Evolutionary conservation across 164 flowering plant species (phyloP), one percentile per base, ranked within the genome.

Genomic region (Macadamia tetraphylla): DNA sequence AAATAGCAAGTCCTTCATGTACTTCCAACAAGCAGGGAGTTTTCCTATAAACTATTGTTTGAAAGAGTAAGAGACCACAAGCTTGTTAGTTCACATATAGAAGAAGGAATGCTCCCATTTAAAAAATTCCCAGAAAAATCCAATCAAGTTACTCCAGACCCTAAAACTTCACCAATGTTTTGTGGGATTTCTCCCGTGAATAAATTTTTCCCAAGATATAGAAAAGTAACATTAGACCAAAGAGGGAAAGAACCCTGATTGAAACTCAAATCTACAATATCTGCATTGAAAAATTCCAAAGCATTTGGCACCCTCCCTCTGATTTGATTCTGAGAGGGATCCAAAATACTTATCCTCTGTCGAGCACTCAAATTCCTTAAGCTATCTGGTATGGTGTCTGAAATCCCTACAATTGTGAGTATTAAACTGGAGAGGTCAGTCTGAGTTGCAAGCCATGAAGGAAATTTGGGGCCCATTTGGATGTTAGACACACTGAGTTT

Each of bases 331-430:
- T 58, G 31, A 18, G 73, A 58, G 0, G 64, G 64, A 59, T 55
- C 73, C n/a, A 71, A n/a, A 13, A 1, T 3, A 2, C 5, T 5
- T 3, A 17, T 4, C 31, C 65, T 18, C 2, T 48, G 6, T 1
- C 60, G 35, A n/a, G 29, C 40, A 35, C 5, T 49, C 3, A 60
- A 29, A 14, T 51, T 49, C 57, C 62, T 65, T 60, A 78, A 69
- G 76, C 78, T 75, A 44, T 63, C 53, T 51, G 81, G 78, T 46
- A 74, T 62, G n/a, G 56, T 55, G 23, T 23, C 71, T 65, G 71
- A 62, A 53, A 73, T 77, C 9, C 52, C 49, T 6, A 61, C 65
- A 61, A 65, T 67, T 0, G 15, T 1, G 9, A 77, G 48, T 1
- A 15, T 2, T 13, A 77, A 6, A 10, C 3, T 4, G 6, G 42